A percentile compares a stretch with the other conserved stretches of the same genome.
Conservation (phyloP, 2,329 filamentous ascomycete species). For the Celoporthe dispersa region DNA sequence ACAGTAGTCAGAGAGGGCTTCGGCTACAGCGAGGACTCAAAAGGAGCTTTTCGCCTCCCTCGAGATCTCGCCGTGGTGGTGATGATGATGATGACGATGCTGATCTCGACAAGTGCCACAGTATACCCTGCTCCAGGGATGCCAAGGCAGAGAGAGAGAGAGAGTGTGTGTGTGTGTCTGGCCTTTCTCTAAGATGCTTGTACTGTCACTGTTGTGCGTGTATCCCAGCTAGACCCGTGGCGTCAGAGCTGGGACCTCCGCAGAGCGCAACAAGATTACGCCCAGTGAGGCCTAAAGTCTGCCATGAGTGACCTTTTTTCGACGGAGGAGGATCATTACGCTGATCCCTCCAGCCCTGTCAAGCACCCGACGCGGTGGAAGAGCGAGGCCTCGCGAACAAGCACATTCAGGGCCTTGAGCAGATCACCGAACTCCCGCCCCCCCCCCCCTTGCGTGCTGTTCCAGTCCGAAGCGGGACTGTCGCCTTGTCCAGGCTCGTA, state of each 20-base stretch:
- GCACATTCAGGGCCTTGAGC: neutral
- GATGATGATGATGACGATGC: neutral
- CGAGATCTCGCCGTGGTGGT: neutral
- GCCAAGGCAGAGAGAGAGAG: neutral
- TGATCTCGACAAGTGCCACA: neutral
- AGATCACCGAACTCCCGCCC: neutral
- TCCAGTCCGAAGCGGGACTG: neutral
- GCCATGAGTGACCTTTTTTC: neutral
- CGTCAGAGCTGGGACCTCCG: neutral
- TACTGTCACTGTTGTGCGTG: neutral
- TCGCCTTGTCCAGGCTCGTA: neutral
- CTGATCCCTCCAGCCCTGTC: constrained; percentile 1
- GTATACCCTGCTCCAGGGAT: neutral
- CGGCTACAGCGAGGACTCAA: constrained; percentile 3
- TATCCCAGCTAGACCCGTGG: neutral
- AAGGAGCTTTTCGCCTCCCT: neutral
- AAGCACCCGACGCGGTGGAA: neutral
- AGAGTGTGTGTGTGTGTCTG: no score
- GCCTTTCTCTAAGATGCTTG: neutral
- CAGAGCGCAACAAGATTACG: neutral
- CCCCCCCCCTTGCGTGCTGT: neutral
- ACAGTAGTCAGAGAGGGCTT: neutral
- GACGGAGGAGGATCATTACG: neutral
- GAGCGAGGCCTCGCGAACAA: neutral
- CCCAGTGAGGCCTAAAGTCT: neutral